Conservation (phyloP, 2,329 filamentous ascomycete genomes). For the Didymella arachidicola region DNA sequence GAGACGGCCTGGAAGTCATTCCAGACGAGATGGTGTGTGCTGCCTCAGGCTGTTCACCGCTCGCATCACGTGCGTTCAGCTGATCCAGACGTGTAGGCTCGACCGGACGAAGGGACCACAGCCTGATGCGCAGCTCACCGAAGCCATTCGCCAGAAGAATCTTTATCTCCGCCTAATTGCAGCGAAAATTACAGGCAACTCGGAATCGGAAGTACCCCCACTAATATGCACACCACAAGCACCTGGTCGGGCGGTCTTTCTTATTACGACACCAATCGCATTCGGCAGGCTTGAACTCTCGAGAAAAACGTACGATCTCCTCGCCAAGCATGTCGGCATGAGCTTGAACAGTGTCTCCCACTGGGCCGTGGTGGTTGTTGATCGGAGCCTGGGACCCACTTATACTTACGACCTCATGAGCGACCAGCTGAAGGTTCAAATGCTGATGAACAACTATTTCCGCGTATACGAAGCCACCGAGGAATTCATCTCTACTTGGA, state of each 20-base stretch:
- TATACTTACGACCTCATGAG: slow-evolving; percentile 22
- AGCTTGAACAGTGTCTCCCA: slow-evolving; percentile 22
- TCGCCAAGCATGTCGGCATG: slow-evolving; percentile 23
- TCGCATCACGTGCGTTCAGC: slow-evolving; percentile 2
- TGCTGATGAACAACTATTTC: slow-evolving; percentile 24
- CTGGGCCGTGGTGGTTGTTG: slow-evolving; percentile 19
- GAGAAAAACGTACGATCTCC: slow-evolving; percentile 15
- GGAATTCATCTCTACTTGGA: slow-evolving; percentile 18
- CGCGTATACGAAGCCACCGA: slow-evolving; percentile 18
- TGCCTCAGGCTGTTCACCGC: not conserved
- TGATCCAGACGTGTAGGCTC: slow-evolving; percentile 6
- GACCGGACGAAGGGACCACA: slow-evolving; percentile 10
- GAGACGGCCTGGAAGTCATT: slow-evolving; percentile 22
- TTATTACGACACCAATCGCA: slow-evolving; percentile 21
- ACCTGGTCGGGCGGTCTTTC: slow-evolving; percentile 14
- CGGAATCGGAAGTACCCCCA: slow-evolving; percentile 21
- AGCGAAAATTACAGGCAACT: slow-evolving; percentile 20
- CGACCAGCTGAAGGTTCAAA: slow-evolving; percentile 20
- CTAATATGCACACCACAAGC: slow-evolving; percentile 19
- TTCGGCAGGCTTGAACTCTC: slow-evolving; percentile 21
- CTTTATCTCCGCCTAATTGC: slow-evolving; percentile 16
- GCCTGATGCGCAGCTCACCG: slow-evolving; percentile 15
- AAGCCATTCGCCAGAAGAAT: slow-evolving; percentile 21
- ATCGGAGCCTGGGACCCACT: slow-evolving; percentile 15
- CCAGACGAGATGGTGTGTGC: slow-evolving; percentile 18